Conservation (phyloP, 1,284 basidiomycete species). For the Neonothopanus nambi region DNA sequence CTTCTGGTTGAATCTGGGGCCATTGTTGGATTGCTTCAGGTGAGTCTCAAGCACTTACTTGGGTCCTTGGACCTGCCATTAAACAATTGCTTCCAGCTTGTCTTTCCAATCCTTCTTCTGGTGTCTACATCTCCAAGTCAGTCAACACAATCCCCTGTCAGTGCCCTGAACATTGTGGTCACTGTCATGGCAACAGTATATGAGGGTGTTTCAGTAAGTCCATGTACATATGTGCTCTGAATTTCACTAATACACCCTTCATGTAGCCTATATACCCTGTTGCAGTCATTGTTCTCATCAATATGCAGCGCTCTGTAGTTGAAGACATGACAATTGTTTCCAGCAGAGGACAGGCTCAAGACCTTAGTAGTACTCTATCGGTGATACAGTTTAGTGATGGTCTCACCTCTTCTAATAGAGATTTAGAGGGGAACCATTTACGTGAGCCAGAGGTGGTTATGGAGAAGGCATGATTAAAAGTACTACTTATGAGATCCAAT, state of each 20-base stretch:
- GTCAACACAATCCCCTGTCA: background rate
- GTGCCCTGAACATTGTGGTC: background rate
- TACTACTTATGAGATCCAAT: no score
- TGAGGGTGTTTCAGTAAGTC: background rate
- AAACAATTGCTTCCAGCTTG: background rate
- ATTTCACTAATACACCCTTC: background rate
- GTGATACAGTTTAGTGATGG: no score
- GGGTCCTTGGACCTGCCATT: background rate
- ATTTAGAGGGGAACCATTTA: no score
- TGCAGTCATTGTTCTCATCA: conserved; percentile 2
- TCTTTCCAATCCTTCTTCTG: background rate
- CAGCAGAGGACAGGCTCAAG: no score
- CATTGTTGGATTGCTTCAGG: background rate
- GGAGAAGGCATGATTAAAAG: no score
- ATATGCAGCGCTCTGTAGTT: background rate
- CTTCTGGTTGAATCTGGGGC: conserved; percentile 1
- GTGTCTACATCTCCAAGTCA: background rate
- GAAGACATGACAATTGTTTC: no score
- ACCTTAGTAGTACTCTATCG: no score
- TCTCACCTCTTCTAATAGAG: no score
- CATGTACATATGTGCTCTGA: background rate
- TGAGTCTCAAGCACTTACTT: background rate
- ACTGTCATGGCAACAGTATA: background rate
- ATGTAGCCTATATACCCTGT: conserved; percentile 1
- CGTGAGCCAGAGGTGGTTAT: no score